phyloP scores from a whole-genome alignment of 202 grass and related monocot genomes.

The Digitaria exilis region DNA sequence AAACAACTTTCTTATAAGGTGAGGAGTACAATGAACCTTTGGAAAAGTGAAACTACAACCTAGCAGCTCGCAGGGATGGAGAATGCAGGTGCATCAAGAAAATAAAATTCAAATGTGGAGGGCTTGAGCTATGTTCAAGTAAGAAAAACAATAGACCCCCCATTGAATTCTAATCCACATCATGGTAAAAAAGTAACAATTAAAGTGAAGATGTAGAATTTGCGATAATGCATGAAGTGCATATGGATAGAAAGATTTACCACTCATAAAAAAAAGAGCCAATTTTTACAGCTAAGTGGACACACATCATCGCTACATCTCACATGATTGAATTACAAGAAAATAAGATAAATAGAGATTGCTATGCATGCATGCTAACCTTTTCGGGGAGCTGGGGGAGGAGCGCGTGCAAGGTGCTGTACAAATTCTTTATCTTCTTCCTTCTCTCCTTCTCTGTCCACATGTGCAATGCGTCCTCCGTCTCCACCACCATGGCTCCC shows the following conservation, averaged over 20 bases:
- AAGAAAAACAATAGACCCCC: neutral
- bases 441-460: slow-evolving; percentile 53
- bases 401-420: slow-evolving; percentile 47
- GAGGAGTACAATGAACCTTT: neutral
- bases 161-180: neutral
- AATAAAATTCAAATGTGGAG: neutral
- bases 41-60: neutral
- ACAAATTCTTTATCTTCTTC: slow-evolving; percentile 74
- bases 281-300: no score
- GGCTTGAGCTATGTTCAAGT: neutral
- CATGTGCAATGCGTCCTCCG: slow-evolving; percentile 33
- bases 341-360: neutral
- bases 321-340: neutral
- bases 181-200: neutral
- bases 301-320: neutral
- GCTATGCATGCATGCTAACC: slow-evolving; percentile 7
- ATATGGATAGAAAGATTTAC: neutral
- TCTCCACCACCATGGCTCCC: neutral
- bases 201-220: neutral
- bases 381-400: slow-evolving; percentile 56
- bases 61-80: neutral
- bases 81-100: neutral
- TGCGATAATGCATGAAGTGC: neutral
- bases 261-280: neutral
- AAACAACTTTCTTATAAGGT: no score